These are phyloP conservation scores for Corchorus olitorius DNA, from an alignment of 345 rosid species.

Conservation along the genomic window DNA sequence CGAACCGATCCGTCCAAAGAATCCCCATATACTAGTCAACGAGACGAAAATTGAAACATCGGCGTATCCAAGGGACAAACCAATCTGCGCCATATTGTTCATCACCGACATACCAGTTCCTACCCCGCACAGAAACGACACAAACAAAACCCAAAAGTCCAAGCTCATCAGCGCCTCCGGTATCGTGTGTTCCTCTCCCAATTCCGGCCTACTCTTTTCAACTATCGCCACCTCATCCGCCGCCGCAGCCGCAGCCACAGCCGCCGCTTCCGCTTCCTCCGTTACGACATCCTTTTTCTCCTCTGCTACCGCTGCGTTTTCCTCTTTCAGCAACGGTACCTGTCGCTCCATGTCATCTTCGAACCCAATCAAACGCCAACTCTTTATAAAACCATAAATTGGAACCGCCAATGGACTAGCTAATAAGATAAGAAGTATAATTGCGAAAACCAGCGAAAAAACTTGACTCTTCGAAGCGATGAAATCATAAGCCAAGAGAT, in stretches of 20 bases:
- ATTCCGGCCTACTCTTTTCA: slow-evolving; percentile 45
- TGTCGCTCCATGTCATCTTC: slow-evolving; percentile 40
- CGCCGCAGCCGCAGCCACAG: slow-evolving; percentile 29
- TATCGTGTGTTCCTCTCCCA: slow-evolving; percentile 92
- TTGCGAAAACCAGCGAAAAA: slow-evolving; percentile 45
- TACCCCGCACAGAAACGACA: slow-evolving; percentile 82
- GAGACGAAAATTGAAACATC: slow-evolving; percentile 90
- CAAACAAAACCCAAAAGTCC: slow-evolving; percentile 87
- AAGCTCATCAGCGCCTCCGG: slow-evolving; percentile 58
- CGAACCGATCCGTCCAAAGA: slow-evolving; percentile 85
- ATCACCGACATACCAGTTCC: slow-evolving; percentile 89
- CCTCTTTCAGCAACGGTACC: slow-evolving; percentile 55
- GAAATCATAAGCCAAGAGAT: slow-evolving; percentile 67
- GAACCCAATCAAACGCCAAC: slow-evolving; percentile 33
- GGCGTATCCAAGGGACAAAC: slow-evolving; percentile 79
- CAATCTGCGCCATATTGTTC: slow-evolving; percentile 96
- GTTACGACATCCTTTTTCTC: slow-evolving; percentile 3
- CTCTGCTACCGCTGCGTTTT: not conserved
- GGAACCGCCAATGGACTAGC: slow-evolving; percentile 74
- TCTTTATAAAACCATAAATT: slow-evolving; percentile 39
- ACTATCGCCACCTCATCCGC: slow-evolving; percentile 16
- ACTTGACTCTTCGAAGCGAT: slow-evolving; percentile 40
- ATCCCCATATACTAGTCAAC: slow-evolving; percentile 85
- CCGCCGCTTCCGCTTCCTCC: slow-evolving; percentile 14
- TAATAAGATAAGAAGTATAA: slow-evolving; percentile 51